A percentile compares a stretch with the other conserved stretches of the same genome.
Evolutionary conservation across 139 green algal genomes (phyloP).

Genomic region (Chlamydomonas applanata): DNA sequence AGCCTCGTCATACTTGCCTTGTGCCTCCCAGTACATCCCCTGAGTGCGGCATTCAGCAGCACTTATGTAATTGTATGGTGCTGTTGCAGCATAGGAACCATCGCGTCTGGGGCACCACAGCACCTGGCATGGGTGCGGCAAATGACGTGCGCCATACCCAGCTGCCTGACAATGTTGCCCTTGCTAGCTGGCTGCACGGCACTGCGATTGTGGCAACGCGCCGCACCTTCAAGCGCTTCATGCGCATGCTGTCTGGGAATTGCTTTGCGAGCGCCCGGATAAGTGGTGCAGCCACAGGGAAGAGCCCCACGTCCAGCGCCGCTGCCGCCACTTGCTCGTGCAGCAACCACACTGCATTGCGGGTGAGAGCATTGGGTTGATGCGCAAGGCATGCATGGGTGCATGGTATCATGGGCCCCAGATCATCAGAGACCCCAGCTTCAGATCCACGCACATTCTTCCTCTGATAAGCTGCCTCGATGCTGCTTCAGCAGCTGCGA

Average conservation of each 20-base stretch:
- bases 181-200: too few relatives aligned
- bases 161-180: too few relatives aligned
- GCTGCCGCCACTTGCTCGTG: slow-evolving; percentile 80
- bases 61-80: not conserved
- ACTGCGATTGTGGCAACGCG: too few relatives aligned
- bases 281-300: slow-evolving; percentile 51
- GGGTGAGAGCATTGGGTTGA: not conserved
- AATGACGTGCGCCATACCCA: too few relatives aligned
- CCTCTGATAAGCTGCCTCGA: slow-evolving; percentile 35
- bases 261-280: slow-evolving; percentile 54
- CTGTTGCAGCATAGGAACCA: too few relatives aligned
- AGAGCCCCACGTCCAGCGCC: slow-evolving; percentile 58
- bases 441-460: slow-evolving; percentile 39
- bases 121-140: too few relatives aligned
- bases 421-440: not conserved
- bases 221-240: slow-evolving; percentile 60
- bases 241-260: slow-evolving; percentile 69
- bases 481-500: slow-evolving; percentile 52
- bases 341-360: slow-evolving; percentile 73
- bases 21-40: slow-evolving; percentile 76
- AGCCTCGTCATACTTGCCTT: slow-evolving; percentile 36
- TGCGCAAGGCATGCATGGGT: not conserved
- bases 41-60: slow-evolving; percentile 24
- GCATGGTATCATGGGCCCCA: not conserved
- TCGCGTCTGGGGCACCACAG: too few relatives aligned